A percentile compares a stretch with the other conserved stretches of the same genome.
Evolutionary conservation across 1,139 yeast species (phyloP).

Genomic region (Eremothecium gossypii): DNA sequence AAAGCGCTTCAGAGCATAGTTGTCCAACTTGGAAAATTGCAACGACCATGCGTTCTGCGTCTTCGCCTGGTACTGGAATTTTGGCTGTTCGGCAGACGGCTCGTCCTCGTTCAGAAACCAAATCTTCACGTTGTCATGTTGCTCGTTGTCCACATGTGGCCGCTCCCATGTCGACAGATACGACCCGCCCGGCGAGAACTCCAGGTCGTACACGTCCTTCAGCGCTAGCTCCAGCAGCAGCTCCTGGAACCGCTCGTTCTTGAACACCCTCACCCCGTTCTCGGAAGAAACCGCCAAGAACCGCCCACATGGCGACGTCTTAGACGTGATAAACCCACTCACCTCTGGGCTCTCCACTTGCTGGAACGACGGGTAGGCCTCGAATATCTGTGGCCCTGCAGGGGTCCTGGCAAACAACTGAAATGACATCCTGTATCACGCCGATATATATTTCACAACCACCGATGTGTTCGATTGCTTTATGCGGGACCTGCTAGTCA

Average conservation of each 20-base stretch:
- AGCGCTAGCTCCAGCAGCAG: slow-evolving; percentile 39
- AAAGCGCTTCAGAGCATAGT: slow-evolving; percentile 24
- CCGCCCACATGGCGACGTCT: slow-evolving; percentile 37
- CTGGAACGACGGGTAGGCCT: slow-evolving; percentile 32
- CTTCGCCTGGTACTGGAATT: slow-evolving; percentile 66
- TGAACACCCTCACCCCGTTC: slow-evolving; percentile 45
- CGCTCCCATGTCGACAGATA: slow-evolving; percentile 87
- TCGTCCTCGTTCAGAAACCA: slow-evolving; percentile 40
- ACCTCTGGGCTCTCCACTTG: slow-evolving; percentile 27
- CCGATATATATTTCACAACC: too few species aligned
- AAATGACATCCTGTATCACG: slow-evolving; percentile 22
- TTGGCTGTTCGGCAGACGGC: slow-evolving; percentile 35
- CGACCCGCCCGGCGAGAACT: slow-evolving; percentile 83
- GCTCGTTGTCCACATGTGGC: slow-evolving; percentile 52
- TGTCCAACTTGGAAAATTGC: slow-evolving; percentile 29
- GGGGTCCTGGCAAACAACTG: slow-evolving; percentile 29
- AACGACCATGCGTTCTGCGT: slow-evolving; percentile 74
- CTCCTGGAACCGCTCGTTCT: slow-evolving; percentile 44
- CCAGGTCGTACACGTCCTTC: slow-evolving; percentile 66
- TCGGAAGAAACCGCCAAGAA: slow-evolving; percentile 53
- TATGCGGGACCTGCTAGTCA: too few species aligned
- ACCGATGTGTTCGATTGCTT: too few species aligned
- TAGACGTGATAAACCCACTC: slow-evolving; percentile 34
- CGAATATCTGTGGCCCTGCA: slow-evolving; percentile 30
- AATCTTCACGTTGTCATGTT: slow-evolving; percentile 72